Conservation (phyloP, 257 asterid genomes). For the Rubia yunnanensis region DNA sequence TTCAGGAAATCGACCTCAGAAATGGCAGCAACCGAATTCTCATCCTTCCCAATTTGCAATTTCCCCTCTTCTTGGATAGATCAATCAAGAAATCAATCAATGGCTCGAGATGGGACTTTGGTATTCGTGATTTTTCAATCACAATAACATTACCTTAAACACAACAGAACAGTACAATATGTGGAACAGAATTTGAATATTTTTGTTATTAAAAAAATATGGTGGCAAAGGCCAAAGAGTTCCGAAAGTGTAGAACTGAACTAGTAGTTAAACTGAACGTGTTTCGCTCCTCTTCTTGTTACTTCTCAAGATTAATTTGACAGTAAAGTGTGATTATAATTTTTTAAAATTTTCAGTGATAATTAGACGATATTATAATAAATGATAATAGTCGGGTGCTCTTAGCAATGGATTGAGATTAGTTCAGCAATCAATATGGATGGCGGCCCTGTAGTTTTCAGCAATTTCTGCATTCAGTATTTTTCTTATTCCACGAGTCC, state of each 20-base stretch:
- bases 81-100: not conserved
- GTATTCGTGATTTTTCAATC: not conserved
- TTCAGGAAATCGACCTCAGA: not conserved
- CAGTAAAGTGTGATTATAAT: not conserved
- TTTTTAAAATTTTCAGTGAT: too few species aligned
- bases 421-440: too few species aligned
- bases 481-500: too few species aligned
- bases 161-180: not conserved
- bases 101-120: not conserved
- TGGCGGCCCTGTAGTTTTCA: too few species aligned
- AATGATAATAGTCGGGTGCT: too few species aligned
- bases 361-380: too few species aligned
- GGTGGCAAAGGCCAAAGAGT: conserved; percentile 8
- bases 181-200: not conserved
- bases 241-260: not conserved
- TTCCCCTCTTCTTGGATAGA: not conserved
- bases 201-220: not conserved
- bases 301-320: not conserved
- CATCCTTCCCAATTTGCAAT: not conserved
- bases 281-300: conserved; percentile 5
- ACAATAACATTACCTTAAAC: not conserved
- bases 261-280: not conserved
- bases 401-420: too few species aligned
- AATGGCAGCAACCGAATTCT: conserved; percentile 2
- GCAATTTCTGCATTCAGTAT: too few species aligned